Base-by-base conservation (phyloP, 208 protist species). In the Leishmania lainsoni region DNA sequence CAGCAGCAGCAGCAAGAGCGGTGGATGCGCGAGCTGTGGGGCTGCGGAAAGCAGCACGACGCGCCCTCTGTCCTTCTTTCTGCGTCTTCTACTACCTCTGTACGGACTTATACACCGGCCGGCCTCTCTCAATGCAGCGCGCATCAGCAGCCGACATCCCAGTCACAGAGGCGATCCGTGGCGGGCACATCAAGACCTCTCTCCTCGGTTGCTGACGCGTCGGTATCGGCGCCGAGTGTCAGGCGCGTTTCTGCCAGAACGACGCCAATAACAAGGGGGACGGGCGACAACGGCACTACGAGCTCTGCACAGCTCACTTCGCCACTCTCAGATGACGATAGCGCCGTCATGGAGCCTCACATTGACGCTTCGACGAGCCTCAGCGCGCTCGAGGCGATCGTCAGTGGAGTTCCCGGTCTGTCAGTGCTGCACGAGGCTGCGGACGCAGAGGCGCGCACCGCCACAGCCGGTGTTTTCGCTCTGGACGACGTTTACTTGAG, bases 401-500 rank as follows among this genome's bases (percentile, higher is more conserved):
- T n/a, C n/a, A n/a, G n/a, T n/a, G n/a, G n/a, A n/a, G n/a, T n/a
- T n/a, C n/a, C n/a, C n/a, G n/a, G n/a, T n/a, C n/a, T n/a, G n/a
- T n/a, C n/a, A n/a, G n/a, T n/a, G n/a, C n/a, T n/a, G n/a, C n/a
- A n/a, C n/a, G n/a, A n/a, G n/a, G n/a, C n/a, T n/a, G n/a, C n/a
- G n/a, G n/a, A n/a, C n/a, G n/a, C n/a, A n/a, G 65, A 70, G 32
- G 65, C 65, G n/a, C 45, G 52, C 14, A 78, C 35, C n/a, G 26
- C 74, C 52, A 69, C 77, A 5, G 71, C 76, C 4, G 71, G 65
- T n/a, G 74, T 81, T 35, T 85, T 81, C n/a, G 70, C 77, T 3
- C 32, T 85, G 8, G 29, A 78, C 8, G 82, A 85, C 29, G 82
- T 85, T 26, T 42, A 71, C 58, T 51, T 85, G 54, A 85, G 82